Conservation (phyloP, 106 monocot genomes). For the Dioscorea zingiberensis region DNA sequence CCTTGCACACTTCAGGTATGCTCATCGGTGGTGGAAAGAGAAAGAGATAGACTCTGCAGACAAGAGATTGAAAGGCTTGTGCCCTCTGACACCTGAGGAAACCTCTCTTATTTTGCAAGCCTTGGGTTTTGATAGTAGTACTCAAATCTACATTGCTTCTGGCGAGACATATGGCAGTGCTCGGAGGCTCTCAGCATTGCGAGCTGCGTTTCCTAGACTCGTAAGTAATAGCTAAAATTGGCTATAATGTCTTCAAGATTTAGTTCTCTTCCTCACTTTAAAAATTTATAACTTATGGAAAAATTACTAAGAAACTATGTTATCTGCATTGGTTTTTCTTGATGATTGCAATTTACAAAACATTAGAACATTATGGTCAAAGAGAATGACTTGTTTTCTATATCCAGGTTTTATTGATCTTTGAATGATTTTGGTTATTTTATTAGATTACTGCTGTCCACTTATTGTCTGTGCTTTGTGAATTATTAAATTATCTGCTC, state of each 20-base stretch:
- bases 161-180: conserved; percentile 85
- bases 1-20: conserved; percentile 50
- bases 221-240: conserved; percentile 28
- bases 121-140: conserved; percentile 51
- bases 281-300: too few relatives aligned
- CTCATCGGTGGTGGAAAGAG: conserved; percentile 97
- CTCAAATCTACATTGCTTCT: conserved; percentile 85
- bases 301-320: background rate
- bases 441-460: background rate
- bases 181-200: conserved; percentile 45
- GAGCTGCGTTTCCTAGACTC: conserved; percentile 57
- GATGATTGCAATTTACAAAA: too few relatives aligned
- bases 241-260: background rate
- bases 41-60: conserved; percentile 81
- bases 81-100: conserved; percentile 92
- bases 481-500: background rate
- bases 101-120: conserved; percentile 61
- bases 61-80: conserved; percentile 74
- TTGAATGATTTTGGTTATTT: too few relatives aligned
- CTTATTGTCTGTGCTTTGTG: background rate
- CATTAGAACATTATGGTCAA: too few relatives aligned
- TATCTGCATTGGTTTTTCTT: background rate
- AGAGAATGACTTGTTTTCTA: too few relatives aligned
- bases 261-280: too few relatives aligned
- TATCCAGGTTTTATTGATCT: too few relatives aligned